Base-by-base conservation (phyloP, 2,329 filamentous ascomycete genomes). In the Clonostachys rosea region DNA sequence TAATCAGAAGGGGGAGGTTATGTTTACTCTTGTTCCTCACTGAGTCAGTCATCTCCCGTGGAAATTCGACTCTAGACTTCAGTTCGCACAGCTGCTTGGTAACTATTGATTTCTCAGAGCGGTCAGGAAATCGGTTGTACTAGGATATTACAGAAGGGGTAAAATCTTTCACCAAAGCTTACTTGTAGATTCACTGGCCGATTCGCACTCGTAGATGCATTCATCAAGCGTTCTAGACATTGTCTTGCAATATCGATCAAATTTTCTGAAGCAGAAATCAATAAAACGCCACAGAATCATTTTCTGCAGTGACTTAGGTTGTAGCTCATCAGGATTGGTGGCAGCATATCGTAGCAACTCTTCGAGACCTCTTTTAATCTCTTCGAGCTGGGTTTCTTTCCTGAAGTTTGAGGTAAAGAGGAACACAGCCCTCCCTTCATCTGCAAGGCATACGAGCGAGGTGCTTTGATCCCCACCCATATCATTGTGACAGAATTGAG, bases 381-480 rank as follows among this genome's bases (percentile, higher is more conserved):
- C 33, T 5, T 49, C 43, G 34, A 50, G 49, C 33, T 53, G 46
- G 3, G 24, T 10, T 11, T 34, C 37, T 2, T 39, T 47, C 13
- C 51, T 49, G 4, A 16, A 12, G 16, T 55, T 53, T n/a, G 49
- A 53, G 11, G 40, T 35, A 40, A 55, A 44, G 9, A 50, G 42
- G 35, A 52, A 55, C 12, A 44, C 43, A 2, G 48, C 47, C 7
- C 6, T 50, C 16, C 40, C 11, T 5, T 18, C 13, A 12, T 24
- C 48, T 5, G 37, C 47, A 13, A 50, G 47, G 30, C 40, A 44
- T 9, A 42, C 47, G 5, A 52, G 18, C 12, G 48, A 41, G 1
- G 49, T 55, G 12, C 50, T 45, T 10, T 50, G 52, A 4, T 40
- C 44, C 4, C 48, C 46, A 12, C 50, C 47, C 39, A 44, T 46